Conservation (phyloP, 148 eudicot species). For the Amaranthus cruentus region DNA sequence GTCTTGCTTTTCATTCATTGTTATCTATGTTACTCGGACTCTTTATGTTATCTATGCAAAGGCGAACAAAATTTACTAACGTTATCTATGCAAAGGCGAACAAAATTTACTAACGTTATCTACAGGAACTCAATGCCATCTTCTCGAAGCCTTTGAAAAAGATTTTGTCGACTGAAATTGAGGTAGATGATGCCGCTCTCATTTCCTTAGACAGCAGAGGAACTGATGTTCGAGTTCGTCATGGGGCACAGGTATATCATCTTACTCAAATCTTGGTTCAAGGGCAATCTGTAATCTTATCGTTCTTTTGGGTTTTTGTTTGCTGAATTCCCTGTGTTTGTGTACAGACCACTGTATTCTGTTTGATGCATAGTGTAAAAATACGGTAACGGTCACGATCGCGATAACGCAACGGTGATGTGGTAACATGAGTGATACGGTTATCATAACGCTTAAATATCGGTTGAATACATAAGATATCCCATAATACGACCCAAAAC, state of each 20-base stretch:
- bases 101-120: neutral
- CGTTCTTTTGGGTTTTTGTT: neutral
- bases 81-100: neutral
- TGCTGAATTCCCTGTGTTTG: neutral
- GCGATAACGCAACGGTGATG: too few relatives aligned
- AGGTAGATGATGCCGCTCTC: constrained; percentile 93
- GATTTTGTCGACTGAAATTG: constrained; percentile 62
- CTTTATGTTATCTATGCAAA: too few relatives aligned
- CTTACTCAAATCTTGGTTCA: neutral
- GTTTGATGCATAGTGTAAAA: too few relatives aligned
- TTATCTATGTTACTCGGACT: too few relatives aligned
- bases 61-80: neutral
- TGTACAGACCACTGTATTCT: neutral
- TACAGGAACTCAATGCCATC: constrained; percentile 84
- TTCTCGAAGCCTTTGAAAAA: constrained; percentile 91
- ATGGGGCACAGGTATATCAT: constrained; percentile 80
- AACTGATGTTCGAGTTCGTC: constrained; percentile 89
- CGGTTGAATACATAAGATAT: too few relatives aligned
- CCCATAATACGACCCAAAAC: too few relatives aligned
- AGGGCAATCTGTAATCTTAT: neutral
- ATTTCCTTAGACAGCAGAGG: constrained; percentile 97
- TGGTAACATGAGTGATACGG: too few relatives aligned
- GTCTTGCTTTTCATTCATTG: neutral
- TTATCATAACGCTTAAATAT: too few relatives aligned
- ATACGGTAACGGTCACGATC: too few relatives aligned